phyloP scores from a whole-genome alignment of 129 eudicot species.

The Centaurea solstitialis region DNA sequence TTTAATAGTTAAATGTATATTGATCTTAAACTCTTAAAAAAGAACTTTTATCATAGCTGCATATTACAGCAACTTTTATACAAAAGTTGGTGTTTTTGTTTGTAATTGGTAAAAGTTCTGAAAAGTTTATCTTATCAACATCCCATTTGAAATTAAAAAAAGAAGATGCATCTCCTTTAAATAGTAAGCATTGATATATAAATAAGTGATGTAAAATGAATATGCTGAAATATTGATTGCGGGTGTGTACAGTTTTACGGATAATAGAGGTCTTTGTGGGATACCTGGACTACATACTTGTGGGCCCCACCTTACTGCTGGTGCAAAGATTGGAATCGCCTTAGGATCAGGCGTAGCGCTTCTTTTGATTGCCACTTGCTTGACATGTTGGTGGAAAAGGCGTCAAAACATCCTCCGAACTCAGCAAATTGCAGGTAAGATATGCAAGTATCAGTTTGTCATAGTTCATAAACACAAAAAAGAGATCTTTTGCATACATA shows the following conservation, averaged over 20 bases:
- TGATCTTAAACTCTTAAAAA: neutral
- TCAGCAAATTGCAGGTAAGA: constrained; percentile 81
- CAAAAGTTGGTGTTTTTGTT: neutral
- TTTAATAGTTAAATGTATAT: neutral
- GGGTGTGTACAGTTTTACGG: constrained; percentile 72
- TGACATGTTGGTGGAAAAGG: constrained; percentile 94
- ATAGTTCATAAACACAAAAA: neutral
- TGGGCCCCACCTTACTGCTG: constrained; percentile 77
- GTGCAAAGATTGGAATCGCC: constrained; percentile 80
- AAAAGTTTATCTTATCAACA: neutral
- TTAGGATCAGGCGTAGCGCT: constrained; percentile 55
- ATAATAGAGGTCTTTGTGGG: constrained; percentile 89
- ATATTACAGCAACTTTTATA: neutral
- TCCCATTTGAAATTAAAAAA: neutral
- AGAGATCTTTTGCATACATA: neutral
- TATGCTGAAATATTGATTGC: constrained; percentile 8
- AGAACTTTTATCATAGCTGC: neutral
- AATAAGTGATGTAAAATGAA: neutral
- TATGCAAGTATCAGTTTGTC: neutral
- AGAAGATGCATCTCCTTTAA: neutral
- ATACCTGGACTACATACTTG: constrained; percentile 86
- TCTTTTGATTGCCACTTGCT: constrained; percentile 56
- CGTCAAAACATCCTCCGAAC: constrained; percentile 92
- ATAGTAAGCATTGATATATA: neutral
- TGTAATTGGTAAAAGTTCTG: neutral